Base-by-base conservation (phyloP, 73 alveolate genomes). In the Paramecium caudatum region DNA sequence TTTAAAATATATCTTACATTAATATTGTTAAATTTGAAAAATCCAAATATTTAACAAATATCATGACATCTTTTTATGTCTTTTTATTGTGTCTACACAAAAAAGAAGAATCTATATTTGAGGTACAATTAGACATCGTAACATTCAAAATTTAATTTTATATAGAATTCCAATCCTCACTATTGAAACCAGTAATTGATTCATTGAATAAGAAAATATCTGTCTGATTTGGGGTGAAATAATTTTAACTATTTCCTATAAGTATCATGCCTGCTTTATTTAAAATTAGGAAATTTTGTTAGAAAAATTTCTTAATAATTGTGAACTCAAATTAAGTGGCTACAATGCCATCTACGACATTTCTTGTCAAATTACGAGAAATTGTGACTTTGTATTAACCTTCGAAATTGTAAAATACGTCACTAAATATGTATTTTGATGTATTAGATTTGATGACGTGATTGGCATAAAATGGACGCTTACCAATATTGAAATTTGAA, bases 61-160 rank as follows among this genome's bases (percentile, higher is more conserved):
- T 55, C 80, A 55, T 55, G 1, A 55, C 80, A 55, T 55, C 21
- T 6, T 8, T 21, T 10, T 0, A 5, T 23, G 80, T 21, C 9
- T 27, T 55, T 55, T 55, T 55, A 55, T 55, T 55, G 3, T 55
- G n/a, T 55, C 80, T 55, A 55, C 80, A 55, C 13, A 55, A 55
- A 55, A 27, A 55, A 27, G 2, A 55, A 55, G 80, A 55, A 55
- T 55, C n/a, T n/a, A n/a, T 55, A 7, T 5, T 9, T 10, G 45
- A 27, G 1, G 46, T 19, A 10, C 80, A 55, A 55, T 55, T 55
- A 2, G 80, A 55, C 5, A 27, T 12, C 2, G 37, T 10, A 55
- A 55, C 3, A 5, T 23, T 55, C 2, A 27, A 4, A 55, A 55
- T 55, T 19, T 19, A 55, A 55, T 5, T 55, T 23, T 55, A 27